phyloP scores from a whole-genome alignment of 495 filamentous ascomycete genomes.

The Rusavskia elegans region DNA sequence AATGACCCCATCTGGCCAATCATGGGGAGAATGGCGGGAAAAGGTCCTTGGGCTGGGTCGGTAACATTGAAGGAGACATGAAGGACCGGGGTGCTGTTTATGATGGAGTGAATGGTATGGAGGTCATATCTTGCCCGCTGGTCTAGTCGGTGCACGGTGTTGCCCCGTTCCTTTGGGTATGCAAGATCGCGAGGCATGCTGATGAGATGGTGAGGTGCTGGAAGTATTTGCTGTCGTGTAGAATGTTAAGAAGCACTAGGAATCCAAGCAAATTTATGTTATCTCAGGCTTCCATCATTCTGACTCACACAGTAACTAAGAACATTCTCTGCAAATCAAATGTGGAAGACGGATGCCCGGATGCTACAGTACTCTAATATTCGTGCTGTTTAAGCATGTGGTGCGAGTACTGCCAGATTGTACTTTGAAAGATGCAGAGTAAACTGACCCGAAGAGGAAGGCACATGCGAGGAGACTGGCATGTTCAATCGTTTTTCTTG shows the following conservation, averaged over 20 bases:
- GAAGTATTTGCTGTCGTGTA: too few species aligned
- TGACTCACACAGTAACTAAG: too few species aligned
- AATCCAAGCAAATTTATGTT: neutral
- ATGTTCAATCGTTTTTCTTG: too few species aligned
- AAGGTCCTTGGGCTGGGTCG: conserved; percentile 24
- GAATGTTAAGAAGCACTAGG: too few species aligned
- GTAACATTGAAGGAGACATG: conserved; percentile 65
- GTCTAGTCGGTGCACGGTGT: conserved; percentile 58
- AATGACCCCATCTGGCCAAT: conserved; percentile 69
- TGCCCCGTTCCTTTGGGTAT: conserved; percentile 50
- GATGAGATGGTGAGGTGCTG: neutral
- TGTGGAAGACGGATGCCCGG: neutral
- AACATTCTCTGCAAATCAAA: too few species aligned
- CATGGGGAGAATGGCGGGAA: conserved; percentile 73
- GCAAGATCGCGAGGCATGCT: conserved; percentile 37
- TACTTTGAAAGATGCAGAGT: too few species aligned
- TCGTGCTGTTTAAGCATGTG: too few species aligned
- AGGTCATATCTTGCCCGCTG: conserved; percentile 63
- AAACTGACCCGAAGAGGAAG: too few species aligned
- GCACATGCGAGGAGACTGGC: too few species aligned
- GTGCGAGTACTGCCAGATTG: too few species aligned
- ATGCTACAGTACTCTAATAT: too few species aligned
- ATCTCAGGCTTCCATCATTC: too few species aligned
- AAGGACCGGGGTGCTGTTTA: conserved; percentile 61
- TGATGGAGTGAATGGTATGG: conserved; percentile 59